Conservation (phyloP, 257 asterid species). For the Coffea canephora region DNA sequence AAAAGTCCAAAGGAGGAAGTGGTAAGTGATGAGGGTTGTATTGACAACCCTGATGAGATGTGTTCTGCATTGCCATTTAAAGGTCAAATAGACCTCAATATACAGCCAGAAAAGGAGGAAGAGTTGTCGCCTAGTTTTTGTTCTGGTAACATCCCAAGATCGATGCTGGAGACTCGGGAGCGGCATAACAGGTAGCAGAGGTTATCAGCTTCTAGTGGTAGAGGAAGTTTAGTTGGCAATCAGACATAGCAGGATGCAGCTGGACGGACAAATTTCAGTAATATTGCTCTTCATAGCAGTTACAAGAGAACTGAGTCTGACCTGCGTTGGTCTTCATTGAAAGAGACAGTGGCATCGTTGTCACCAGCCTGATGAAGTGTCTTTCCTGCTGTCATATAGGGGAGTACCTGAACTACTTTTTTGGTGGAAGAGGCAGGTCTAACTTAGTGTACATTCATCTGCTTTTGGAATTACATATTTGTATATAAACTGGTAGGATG, state of each 20-base stretch:
- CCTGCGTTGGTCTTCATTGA: slow-evolving; percentile 7
- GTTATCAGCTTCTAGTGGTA: slow-evolving; percentile 20
- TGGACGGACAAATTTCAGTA: slow-evolving; percentile 21
- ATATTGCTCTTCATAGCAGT: slow-evolving; percentile 8
- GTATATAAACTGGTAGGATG: slow-evolving; percentile 20
- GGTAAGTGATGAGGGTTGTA: slow-evolving; percentile 28
- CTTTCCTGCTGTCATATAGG: not conserved
- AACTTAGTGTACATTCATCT: slow-evolving; percentile 12
- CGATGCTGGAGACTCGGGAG: slow-evolving; percentile 26
- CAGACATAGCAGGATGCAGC: slow-evolving; percentile 31
- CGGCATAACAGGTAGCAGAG: slow-evolving; percentile 34
- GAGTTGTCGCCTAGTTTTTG: slow-evolving; percentile 48
- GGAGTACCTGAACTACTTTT: slow-evolving; percentile 7
- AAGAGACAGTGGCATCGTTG: slow-evolving; percentile 17
- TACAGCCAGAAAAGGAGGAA: slow-evolving; percentile 82
- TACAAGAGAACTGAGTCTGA: slow-evolving; percentile 11
- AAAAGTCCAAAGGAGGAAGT: slow-evolving; percentile 20
- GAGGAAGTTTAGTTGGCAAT: slow-evolving; percentile 28
- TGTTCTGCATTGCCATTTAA: slow-evolving; percentile 41
- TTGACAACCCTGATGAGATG: slow-evolving; percentile 27
- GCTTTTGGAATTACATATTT: slow-evolving; percentile 10
- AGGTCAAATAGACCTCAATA: slow-evolving; percentile 83
- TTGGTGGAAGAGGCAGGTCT: slow-evolving; percentile 3
- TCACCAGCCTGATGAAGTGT: slow-evolving; percentile 8
- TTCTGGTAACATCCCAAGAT: slow-evolving; percentile 28